Conservation (phyloP, 768 basidiomycete genomes). For the Chalciporus chontae region DNA sequence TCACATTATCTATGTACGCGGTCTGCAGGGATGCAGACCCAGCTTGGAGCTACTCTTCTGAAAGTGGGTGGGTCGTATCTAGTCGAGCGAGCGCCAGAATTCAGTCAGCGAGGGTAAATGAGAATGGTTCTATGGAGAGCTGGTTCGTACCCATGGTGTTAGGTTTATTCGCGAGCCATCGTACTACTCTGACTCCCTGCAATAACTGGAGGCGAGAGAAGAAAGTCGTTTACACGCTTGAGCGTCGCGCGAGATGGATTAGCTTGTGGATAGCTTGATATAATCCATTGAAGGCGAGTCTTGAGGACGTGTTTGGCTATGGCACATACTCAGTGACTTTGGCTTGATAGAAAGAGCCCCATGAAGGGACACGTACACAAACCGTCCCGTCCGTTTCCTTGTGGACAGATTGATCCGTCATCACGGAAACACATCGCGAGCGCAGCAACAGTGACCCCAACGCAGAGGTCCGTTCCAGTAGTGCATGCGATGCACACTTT, state of each 20-base stretch:
- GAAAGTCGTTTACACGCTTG: conserved; percentile 72
- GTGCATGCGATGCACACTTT: conserved; percentile 51
- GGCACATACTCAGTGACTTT: not conserved
- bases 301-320: conserved; percentile 61
- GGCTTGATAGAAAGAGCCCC: not conserved
- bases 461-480: conserved; percentile 57
- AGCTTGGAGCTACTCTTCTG: too few relatives aligned
- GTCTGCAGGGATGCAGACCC: too few relatives aligned
- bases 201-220: conserved; percentile 43
- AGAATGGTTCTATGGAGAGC: too few relatives aligned
- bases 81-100: too few relatives aligned
- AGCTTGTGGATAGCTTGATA: conserved; percentile 64
- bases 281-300: conserved; percentile 82
- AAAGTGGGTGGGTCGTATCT: too few relatives aligned
- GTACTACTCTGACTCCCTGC: not conserved
- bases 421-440: conserved; percentile 59
- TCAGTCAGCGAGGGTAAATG: too few relatives aligned
- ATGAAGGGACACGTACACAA: conserved; percentile 21
- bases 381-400: not conserved
- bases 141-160: too few relatives aligned
- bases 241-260: conserved; percentile 85
- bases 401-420: conserved; percentile 35
- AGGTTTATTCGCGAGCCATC: too few relatives aligned
- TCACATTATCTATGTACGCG: too few relatives aligned
- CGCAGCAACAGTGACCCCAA: conserved; percentile 60